These are phyloP conservation scores for Leavenworthia alabamica DNA, from an alignment of 345 rosid species.

Conservation along the genomic window DNA sequence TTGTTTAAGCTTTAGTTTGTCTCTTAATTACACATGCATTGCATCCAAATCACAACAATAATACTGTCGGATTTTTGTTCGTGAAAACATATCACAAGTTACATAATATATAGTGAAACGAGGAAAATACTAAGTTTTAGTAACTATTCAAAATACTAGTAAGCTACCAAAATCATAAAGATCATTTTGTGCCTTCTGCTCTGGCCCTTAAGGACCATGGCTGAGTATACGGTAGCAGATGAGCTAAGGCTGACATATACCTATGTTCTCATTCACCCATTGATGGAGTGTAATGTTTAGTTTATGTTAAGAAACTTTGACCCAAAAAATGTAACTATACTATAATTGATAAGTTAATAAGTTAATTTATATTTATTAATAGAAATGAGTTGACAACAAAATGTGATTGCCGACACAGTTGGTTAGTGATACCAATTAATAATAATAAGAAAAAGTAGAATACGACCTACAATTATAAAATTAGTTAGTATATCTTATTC, in stretches of 20 bases:
- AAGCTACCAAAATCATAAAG: not conserved
- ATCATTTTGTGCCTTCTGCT: too few species aligned
- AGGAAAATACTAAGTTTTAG: not conserved
- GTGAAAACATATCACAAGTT: slow-evolving; percentile 1
- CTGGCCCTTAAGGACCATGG: too few species aligned
- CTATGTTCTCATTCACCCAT: too few species aligned
- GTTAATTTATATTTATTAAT: not conserved
- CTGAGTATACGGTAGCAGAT: too few species aligned
- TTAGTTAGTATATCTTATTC: slow-evolving; percentile 30
- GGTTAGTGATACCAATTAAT: slow-evolving; percentile 10
- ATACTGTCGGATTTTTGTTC: slow-evolving; percentile 7
- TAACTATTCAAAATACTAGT: not conserved
- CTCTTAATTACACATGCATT: slow-evolving; percentile 11
- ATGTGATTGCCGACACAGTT: slow-evolving; percentile 16
- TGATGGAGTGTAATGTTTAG: too few species aligned
- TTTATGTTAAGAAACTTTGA: too few species aligned
- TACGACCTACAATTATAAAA: slow-evolving; percentile 19
- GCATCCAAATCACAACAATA: slow-evolving; percentile 9
- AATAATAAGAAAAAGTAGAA: not conserved
- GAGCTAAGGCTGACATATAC: too few species aligned
- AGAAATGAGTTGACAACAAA: slow-evolving; percentile 8
- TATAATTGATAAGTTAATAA: too few species aligned
- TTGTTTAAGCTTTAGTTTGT: slow-evolving; percentile 7
- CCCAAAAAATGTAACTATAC: too few species aligned
- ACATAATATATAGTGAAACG: not conserved